Evolutionary conservation across 169 alveolate species (phyloP).

Genomic region (Eimeria nieschulzi): DNA sequence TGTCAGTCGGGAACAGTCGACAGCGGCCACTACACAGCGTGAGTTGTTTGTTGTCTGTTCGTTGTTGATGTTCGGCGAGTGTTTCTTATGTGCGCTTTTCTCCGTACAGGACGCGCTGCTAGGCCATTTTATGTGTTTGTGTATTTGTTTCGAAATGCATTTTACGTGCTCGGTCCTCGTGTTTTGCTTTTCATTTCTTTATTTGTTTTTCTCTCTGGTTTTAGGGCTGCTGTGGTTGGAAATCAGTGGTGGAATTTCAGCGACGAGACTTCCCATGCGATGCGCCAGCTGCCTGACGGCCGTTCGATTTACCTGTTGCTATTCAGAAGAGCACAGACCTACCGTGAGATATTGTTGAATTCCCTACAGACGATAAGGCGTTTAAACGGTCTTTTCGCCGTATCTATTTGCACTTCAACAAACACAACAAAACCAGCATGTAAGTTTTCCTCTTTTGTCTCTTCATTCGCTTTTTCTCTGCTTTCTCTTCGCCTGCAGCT

Average conservation of each 20-base stretch:
- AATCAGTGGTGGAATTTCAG: conserved; percentile 1
- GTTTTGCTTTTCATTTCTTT: neutral
- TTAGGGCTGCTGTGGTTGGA: neutral
- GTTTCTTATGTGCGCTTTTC: too few relatives aligned
- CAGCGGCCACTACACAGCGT: conserved; percentile 64
- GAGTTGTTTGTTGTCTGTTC: neutral
- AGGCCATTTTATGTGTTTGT: too few relatives aligned
- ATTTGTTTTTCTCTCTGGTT: neutral
- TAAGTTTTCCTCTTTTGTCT: neutral
- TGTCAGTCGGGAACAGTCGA: conserved; percentile 45
- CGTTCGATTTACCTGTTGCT: conserved; percentile 2
- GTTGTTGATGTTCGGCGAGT: neutral
- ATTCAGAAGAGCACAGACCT: neutral
- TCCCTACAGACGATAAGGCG: neutral
- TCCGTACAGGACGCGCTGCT: too few relatives aligned
- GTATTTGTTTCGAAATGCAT: neutral
- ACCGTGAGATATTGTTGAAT: neutral
- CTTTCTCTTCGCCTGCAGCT: neutral
- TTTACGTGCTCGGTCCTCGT: neutral
- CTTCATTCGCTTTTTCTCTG: neutral
- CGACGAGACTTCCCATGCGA: neutral
- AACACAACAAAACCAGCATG: too few relatives aligned
- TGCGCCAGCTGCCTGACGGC: neutral
- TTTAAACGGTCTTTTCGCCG: neutral
- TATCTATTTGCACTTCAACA: too few relatives aligned